Conservation (phyloP, 768 basidiomycete genomes). For the Boletus rufocinnamomeus region DNA sequence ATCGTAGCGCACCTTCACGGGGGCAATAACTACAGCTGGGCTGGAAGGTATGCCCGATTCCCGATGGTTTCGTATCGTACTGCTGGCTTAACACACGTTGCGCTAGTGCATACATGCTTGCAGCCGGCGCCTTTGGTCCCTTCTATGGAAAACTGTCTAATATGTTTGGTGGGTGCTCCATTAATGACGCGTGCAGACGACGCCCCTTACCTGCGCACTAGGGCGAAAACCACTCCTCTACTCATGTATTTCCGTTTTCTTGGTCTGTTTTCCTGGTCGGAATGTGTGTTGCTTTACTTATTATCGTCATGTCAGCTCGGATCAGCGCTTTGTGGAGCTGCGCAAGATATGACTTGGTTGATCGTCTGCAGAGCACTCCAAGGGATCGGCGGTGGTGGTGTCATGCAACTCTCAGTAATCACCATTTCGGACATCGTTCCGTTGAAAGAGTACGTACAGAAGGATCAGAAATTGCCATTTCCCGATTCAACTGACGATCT, state of each 20-base stretch:
- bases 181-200: neutral
- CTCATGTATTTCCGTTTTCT: constrained; percentile 59
- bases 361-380: constrained; percentile 77
- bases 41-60: constrained; percentile 51
- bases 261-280: constrained; percentile 44
- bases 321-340: constrained; percentile 78
- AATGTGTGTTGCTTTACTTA: neutral
- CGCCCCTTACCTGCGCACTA: constrained; percentile 15
- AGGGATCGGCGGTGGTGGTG: constrained; percentile 80
- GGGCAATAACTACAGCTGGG: constrained; percentile 67
- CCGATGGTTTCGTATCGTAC: constrained; percentile 6
- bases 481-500: neutral
- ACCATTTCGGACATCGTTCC: constrained; percentile 84
- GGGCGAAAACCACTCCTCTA: constrained; percentile 73
- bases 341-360: constrained; percentile 77
- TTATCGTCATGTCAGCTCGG: constrained; percentile 53
- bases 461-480: neutral
- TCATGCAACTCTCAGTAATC: constrained; percentile 74
- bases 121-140: constrained; percentile 63
- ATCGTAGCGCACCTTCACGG: constrained; percentile 66
- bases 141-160: constrained; percentile 79
- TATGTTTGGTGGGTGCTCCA: constrained; percentile 36
- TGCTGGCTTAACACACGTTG: neutral
- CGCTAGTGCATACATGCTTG: constrained; percentile 69
- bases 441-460: constrained; percentile 60